Base-by-base conservation (phyloP, 1,284 basidiomycete genomes). In the Gomphus sp. region DNA sequence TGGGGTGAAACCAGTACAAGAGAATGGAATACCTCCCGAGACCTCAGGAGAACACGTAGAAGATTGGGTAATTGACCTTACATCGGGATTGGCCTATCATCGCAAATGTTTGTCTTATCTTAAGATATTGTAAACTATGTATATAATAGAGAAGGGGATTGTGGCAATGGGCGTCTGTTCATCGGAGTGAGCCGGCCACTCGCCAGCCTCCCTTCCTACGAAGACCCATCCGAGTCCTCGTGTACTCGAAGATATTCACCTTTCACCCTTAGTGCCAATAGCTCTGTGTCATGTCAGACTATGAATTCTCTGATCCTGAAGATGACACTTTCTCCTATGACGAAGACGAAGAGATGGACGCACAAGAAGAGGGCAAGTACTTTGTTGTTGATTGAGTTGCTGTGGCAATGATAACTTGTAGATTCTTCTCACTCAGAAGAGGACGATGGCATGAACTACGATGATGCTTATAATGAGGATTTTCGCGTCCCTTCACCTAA, bases 251-350 rank as follows among this genome's bases (percentile, higher is more conserved):
- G 8, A n/a, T 56, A 4, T 34, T 39, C 18, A 28, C 16, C 49
- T 41, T 28, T 22, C 54, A 28, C 47, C 52, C 11, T 10, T 37
- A 34, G 25, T 39, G 37, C 28, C 39, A 62, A 88, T 88, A 85
- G 82, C 81, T 52, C 14, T 36, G 33, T 51, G 31, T 25, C 47
- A 59, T 59, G 58, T 87, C 86, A 60, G 87, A 89, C 71, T 85
- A 86, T 64, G 86, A 87, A 44, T 80, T 80, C 67, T 88, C 84
- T 11, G 85, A 89, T 69, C 80, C 85, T 44, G 85, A 86, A 60
- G 73, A 69, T 41, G 80, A 82, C 51, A 82, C 84, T 69, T 82
- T 82, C 64, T 83, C 8, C 36, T 9, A 83, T 62, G 83, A 86
- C 50, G 78, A 80, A 47, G 78, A 80, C 66, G 85, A 87, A 59